Percentiles rank a stretch among this genome's conserved stretches.
Evolutionary conservation across 352 stramenopile species (phyloP).

Genomic region (Globisporangium cylindrosporum): DNA sequence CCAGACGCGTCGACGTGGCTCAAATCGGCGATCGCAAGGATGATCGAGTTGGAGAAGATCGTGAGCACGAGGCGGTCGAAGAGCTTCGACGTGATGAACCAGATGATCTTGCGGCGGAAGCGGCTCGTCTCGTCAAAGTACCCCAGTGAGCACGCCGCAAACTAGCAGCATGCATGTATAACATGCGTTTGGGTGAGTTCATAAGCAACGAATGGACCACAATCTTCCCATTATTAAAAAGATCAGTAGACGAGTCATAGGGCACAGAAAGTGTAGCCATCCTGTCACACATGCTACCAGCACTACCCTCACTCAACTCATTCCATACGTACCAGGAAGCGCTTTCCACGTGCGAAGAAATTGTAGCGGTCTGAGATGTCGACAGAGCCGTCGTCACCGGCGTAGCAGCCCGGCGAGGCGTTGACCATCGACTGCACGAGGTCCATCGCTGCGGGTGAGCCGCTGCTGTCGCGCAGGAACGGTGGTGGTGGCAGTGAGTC

Average conservation of each 20-base stretch:
- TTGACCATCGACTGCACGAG: slow-evolving; percentile 17
- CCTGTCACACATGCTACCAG: not conserved
- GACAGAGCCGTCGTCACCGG: slow-evolving; percentile 46
- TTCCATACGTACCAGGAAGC: slow-evolving; percentile 35
- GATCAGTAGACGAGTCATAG: not conserved
- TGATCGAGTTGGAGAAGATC: slow-evolving; percentile 79
- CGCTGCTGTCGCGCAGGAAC: not conserved
- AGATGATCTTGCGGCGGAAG: slow-evolving; percentile 43
- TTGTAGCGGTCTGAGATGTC: slow-evolving; percentile 59
- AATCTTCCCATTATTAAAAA: too few species aligned
- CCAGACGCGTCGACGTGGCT: slow-evolving; percentile 35
- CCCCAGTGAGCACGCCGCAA: slow-evolving; percentile 49
- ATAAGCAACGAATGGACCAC: not conserved
- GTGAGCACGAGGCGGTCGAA: slow-evolving; percentile 66
- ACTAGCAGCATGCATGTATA: slow-evolving; percentile 14
- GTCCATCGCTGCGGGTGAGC: not conserved
- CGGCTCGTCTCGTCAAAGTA: slow-evolving; percentile 45
- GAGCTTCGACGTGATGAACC: slow-evolving; percentile 41
- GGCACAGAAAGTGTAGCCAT: not conserved
- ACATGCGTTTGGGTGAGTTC: not conserved
- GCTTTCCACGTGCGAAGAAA: slow-evolving; percentile 52
- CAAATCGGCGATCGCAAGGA: slow-evolving; percentile 71
- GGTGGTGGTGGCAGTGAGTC: not conserved
- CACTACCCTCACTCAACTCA: not conserved
- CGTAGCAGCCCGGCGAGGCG: slow-evolving; percentile 35